Conservation (phyloP, 331 rosid genomes). For the Rosa hybrid region DNA sequence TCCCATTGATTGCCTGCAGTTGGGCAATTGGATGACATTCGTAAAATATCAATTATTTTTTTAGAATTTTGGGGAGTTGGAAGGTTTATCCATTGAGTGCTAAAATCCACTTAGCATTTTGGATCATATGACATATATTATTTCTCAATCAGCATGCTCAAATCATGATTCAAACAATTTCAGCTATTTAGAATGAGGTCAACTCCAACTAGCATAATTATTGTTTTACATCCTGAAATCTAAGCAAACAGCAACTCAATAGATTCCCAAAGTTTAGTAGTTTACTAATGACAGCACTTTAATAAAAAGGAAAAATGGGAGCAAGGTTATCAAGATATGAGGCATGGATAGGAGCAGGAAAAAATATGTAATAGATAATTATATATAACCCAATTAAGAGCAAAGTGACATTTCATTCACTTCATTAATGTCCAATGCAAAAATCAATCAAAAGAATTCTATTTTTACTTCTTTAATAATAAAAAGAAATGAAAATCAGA, state of each 20-base stretch:
- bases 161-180: not conserved
- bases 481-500: constrained; percentile 21
- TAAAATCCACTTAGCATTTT: not conserved
- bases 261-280: not conserved
- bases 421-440: not conserved
- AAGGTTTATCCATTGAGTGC: not conserved
- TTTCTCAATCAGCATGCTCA: not conserved
- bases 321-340: not conserved
- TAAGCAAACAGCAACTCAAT: not conserved
- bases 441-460: not conserved
- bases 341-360: not conserved
- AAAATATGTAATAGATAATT: not conserved
- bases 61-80: not conserved
- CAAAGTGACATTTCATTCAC: not conserved
- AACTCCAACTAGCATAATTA: not conserved
- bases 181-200: not conserved
- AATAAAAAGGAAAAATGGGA: not conserved
- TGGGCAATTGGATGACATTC: not conserved
- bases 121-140: not conserved
- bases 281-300: not conserved
- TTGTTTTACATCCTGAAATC: not conserved
- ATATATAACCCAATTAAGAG: not conserved
- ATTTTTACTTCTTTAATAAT: not conserved
- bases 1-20: not conserved
- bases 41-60: not conserved